Evolutionary conservation across 371 early-diverging fungal species (phyloP), one percentile per base, ranked within the genome.

Genomic region (Circinella minor): DNA sequence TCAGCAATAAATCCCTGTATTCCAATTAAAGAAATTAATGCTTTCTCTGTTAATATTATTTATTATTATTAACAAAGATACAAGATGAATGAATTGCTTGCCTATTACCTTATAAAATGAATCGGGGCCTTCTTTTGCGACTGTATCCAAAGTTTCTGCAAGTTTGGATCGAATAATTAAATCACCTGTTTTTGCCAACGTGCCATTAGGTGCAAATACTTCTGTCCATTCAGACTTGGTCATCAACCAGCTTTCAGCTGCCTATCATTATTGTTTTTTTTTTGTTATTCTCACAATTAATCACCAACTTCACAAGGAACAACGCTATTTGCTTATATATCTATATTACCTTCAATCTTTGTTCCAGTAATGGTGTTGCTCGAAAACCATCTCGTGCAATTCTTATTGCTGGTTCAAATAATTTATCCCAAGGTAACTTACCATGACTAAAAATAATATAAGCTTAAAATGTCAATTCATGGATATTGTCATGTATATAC

Each of bases 391-490:
- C 79, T 38, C 91, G 78, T 9, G 94, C 90, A 47, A 99, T 75
- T 43, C 82, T 78, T 51, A 99, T 92, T 1, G 95, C 83, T 6
- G 97, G 95, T 65, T 79, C 86, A 80, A 99, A 92, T 20, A 99
- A 80, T 3, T 86, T 73, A 8, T 78, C 71, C 99, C 99, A 99
- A 0, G 92, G 84, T 11, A 98, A 80, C 70, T 87, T 92, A 7
- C 98, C 98, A 70, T 90, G 84, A 63, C 87, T 84, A 57, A 15
- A 47, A 47, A 47, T 11, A 47, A 47, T 15, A 47, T 27, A 27
- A 47, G 15, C 3, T 11, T 11, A 47, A 1, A 47, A 47, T 15
- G 47, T 11, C 1, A 47, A 47, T 47, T 9, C 47, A 47, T 47
- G 47, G 9, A 15, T 47, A 47, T 1, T 27, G 27, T 27, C 43